phyloP scores from a whole-genome alignment of 805 yeast genomes.

The Cephaloascus albidus region DNA sequence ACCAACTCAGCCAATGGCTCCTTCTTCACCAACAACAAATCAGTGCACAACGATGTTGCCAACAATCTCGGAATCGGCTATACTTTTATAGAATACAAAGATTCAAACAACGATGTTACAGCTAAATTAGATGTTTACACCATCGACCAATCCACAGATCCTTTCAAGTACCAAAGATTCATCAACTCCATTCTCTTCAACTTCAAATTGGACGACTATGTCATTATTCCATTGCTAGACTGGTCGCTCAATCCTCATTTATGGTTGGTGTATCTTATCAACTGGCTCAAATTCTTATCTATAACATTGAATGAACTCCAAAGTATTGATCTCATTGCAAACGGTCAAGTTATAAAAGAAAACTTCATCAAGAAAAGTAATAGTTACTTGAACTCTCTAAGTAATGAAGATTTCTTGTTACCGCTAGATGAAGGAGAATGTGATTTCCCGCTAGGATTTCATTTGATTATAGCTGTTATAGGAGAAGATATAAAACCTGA shows the following conservation, averaged over 20 bases:
- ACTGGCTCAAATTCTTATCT: slow-evolving; percentile 1
- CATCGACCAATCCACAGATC: slow-evolving; percentile 2
- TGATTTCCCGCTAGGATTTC: slow-evolving; percentile 1
- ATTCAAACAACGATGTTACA: slow-evolving; percentile 5
- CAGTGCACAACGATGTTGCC: slow-evolving; percentile 3
- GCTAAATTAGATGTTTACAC: slow-evolving; percentile 9
- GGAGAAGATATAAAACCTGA: not conserved
- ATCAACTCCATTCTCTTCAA: not conserved
- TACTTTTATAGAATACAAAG: slow-evolving; percentile 8
- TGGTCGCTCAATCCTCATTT: slow-evolving; percentile 6
- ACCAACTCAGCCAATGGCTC: slow-evolving; percentile 2
- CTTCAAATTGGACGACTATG: not conserved
- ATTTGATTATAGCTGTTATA: slow-evolving; percentile 1
- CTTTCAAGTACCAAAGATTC: not conserved
- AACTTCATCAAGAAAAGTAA: not conserved
- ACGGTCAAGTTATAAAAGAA: not conserved
- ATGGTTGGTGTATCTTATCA: not conserved
- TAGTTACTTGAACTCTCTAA: not conserved
- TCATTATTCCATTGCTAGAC: slow-evolving; percentile 8
- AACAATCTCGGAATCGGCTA: slow-evolving; percentile 8
- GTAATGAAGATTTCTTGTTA: not conserved
- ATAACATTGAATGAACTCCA: slow-evolving; percentile 4
- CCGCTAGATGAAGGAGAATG: slow-evolving; percentile 3
- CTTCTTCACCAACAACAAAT: not conserved
- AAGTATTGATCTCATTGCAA: not conserved